Evolutionary conservation across 2,329 filamentous ascomycete species (phyloP).

Genomic region (Apiospora koreana): DNA sequence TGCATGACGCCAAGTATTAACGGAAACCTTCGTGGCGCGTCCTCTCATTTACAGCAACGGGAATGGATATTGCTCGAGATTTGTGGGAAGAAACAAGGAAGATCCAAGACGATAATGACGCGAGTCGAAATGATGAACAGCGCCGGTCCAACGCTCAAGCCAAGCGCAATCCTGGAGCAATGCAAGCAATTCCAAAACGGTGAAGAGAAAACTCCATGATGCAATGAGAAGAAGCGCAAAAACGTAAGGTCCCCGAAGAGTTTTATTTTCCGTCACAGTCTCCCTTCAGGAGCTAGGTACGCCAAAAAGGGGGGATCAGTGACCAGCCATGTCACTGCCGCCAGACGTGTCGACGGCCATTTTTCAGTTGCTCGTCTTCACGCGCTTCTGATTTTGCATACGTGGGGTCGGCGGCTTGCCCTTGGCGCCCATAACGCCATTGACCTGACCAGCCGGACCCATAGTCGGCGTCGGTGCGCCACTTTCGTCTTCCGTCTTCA

Average conservation of each 20-base stretch:
- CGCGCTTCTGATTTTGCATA: conserved; percentile 57
- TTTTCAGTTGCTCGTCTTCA: conserved; percentile 7
- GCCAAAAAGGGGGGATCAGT: background rate
- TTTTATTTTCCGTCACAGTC: background rate
- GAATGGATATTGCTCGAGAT: background rate
- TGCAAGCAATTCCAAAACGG: background rate
- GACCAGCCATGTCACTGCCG: background rate
- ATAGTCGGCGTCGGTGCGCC: conserved; percentile 50
- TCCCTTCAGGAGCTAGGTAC: background rate
- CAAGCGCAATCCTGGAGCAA: background rate
- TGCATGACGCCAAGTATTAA: background rate
- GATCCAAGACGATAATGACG: background rate
- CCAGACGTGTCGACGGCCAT: background rate
- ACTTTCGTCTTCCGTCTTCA: conserved; percentile 59
- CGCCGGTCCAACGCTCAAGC: conserved; percentile 6
- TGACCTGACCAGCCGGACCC: conserved; percentile 46
- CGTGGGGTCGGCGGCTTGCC: conserved; percentile 58
- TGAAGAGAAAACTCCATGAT: background rate
- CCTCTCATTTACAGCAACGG: conserved; percentile 8
- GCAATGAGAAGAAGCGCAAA: conserved; percentile 4
- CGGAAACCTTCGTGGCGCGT: conserved; percentile 2
- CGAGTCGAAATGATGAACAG: background rate
- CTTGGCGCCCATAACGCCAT: conserved; percentile 49
- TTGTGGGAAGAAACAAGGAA: background rate
- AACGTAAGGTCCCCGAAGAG: background rate